Evolutionary conservation across 192 early-diverging fungal genomes (phyloP).

Genomic region (Bifiguratus adelaidae): DNA sequence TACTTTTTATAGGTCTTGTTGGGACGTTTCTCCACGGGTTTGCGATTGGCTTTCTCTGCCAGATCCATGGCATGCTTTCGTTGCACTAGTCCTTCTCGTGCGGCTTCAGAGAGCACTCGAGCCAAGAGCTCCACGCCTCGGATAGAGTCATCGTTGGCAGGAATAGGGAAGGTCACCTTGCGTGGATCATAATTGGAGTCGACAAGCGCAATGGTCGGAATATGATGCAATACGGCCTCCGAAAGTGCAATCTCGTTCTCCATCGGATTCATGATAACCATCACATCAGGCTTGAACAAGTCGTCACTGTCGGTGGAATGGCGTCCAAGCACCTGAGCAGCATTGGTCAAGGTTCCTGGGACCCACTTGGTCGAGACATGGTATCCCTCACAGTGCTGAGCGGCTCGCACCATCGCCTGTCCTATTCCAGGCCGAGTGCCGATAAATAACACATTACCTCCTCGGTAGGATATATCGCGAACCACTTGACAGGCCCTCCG

Average conservation of each 20-base stretch:
- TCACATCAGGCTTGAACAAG: conserved; percentile 65
- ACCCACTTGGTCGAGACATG: conserved; percentile 75
- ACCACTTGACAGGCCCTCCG: conserved; percentile 71
- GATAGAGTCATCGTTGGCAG: conserved; percentile 89
- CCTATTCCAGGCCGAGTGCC: conserved; percentile 65
- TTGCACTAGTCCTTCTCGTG: conserved; percentile 44
- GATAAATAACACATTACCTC: conserved; percentile 80
- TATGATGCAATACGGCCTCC: conserved; percentile 63
- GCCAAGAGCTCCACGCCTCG: conserved; percentile 70
- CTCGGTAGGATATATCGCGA: conserved; percentile 55
- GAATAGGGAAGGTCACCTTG: conserved; percentile 80
- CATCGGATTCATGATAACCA: conserved; percentile 73
- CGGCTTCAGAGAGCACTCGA: conserved; percentile 63
- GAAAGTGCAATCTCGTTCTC: conserved; percentile 74
- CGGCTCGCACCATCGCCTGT: conserved; percentile 67
- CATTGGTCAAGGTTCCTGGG: conserved; percentile 84
- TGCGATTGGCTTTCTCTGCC: too few relatives aligned
- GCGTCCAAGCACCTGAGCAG: conserved; percentile 54
- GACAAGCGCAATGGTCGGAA: conserved; percentile 84
- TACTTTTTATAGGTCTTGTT: too few relatives aligned
- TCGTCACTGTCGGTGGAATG: conserved; percentile 32
- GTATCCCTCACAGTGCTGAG: conserved; percentile 61
- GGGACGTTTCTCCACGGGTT: too few relatives aligned
- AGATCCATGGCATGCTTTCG: too few relatives aligned
- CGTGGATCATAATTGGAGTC: conserved; percentile 89